Percentiles rank a stretch among this genome's conserved stretches.
Conservation (phyloP, 768 basidiomycete species). For the Podaxis sp. region DNA sequence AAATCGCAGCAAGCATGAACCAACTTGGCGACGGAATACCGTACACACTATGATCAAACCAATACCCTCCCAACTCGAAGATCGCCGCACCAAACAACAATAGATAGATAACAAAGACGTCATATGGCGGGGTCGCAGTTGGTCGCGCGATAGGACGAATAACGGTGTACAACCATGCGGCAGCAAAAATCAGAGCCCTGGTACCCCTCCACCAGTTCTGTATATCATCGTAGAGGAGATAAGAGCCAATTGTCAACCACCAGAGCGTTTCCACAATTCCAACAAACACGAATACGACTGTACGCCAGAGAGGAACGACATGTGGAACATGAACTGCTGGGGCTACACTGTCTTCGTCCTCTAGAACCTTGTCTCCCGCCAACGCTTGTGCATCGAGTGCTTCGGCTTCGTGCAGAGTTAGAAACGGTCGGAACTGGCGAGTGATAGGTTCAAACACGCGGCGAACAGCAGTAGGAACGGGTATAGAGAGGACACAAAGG, state of each 20-base stretch:
- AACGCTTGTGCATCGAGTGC: slow-evolving; percentile 34
- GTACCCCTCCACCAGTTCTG: slow-evolving; percentile 15
- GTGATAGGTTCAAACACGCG: slow-evolving; percentile 27
- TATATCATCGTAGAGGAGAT: slow-evolving; percentile 39
- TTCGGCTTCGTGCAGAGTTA: slow-evolving; percentile 59
- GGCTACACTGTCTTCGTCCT: not conserved
- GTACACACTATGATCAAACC: slow-evolving; percentile 51
- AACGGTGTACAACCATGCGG: slow-evolving; percentile 68
- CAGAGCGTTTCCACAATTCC: slow-evolving; percentile 55
- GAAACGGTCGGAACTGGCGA: slow-evolving; percentile 38
- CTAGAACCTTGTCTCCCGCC: slow-evolving; percentile 9
- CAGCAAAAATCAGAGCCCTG: slow-evolving; percentile 41
- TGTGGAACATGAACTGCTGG: slow-evolving; percentile 20
- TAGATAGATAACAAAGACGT: slow-evolving; percentile 60
- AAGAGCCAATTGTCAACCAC: slow-evolving; percentile 65
- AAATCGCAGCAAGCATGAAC: slow-evolving; percentile 27
- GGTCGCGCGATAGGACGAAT: slow-evolving; percentile 54
- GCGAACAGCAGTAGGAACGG: slow-evolving; percentile 25
- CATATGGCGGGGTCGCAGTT: slow-evolving; percentile 57
- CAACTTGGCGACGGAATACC: slow-evolving; percentile 41
- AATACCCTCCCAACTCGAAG: slow-evolving; percentile 50
- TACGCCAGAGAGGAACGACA: slow-evolving; percentile 48
- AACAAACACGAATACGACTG: slow-evolving; percentile 45
- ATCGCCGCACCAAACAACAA: slow-evolving; percentile 44
- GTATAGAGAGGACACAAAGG: slow-evolving; percentile 39